Evolutionary conservation across 2,329 filamentous ascomycete genomes (phyloP), one percentile per base, ranked within the genome.

Genomic region (Byssochlamys sp.): DNA sequence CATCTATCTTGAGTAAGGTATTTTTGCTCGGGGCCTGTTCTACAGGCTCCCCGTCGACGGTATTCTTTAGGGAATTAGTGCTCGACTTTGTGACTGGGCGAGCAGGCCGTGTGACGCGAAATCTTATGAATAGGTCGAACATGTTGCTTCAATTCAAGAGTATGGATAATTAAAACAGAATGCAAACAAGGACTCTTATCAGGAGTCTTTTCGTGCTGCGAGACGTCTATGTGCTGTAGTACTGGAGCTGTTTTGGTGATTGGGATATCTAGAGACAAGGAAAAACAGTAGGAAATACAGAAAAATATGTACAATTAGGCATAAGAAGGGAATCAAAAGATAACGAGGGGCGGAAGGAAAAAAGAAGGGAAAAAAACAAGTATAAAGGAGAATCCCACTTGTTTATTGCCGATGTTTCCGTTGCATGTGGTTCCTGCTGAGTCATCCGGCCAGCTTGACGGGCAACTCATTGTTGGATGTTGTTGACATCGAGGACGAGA

Each of bases 1-100:
- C 68, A 45, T 73, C 59, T 59, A 66, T 71, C 4, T 55, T 66
- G 24, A 72, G 60, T 19, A 19, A 19, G 7, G 75, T 67, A 24
- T 51, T 5, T 14, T 25, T 51, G 19, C 24, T 6, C 10, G 25
- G 49, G 49, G 24, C 25, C 27, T 26, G 19, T 28, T 28, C 27
- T 51, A 14, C 19, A 24, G 11, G 10, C 27, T 28, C 11, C 12
- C 27, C 9, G 24, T 28, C 49, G 10, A 51, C 27, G 6, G 25
- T 14, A 51, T n/a, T 26, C 7, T 9, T 51, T 26, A 12, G 49
- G n/a, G 49, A 10, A 5, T 26, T 51, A n/a, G 39, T 7, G 7
- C 39, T 51, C 25, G 24, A 24, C 25, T 28, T 51, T 7, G 24
- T 24, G 49, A n/a, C 14, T 45, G 39, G 19, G n/a, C 49, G 49